Base-by-base conservation (phyloP, 208 protist genomes). In the Trypanosoma rangeli region DNA sequence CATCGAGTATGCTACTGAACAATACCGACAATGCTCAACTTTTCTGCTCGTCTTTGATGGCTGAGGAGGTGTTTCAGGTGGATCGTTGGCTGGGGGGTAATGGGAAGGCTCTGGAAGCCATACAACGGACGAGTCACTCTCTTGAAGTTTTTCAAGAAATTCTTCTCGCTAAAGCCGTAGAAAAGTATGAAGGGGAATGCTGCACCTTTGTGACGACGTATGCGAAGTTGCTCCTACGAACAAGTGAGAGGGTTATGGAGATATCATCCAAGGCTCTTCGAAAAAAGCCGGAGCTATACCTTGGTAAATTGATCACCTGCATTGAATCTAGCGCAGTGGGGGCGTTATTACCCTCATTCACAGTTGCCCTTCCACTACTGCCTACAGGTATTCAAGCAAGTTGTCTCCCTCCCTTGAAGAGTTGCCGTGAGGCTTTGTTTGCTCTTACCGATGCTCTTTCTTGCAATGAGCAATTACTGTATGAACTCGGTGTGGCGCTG, bases 71-170 rank as follows among this genome's bases (percentile, higher is more conserved):
- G 22, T 92, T 78, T 70, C 83, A 87, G 39, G 74, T 92, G 22
- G 83, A 93, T 22, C 76, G 78, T 70, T 80, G 78, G 66, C 56
- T 88, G 20, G 54, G 35, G 9, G 64, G 72, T 33, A 73, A 76
- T 22, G 55, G 77, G 56, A 57, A 68, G 44, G 76, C 73, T 57
- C 61, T 62, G 57, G 64, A 73, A 15, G 54, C 73, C 44, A 76
- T 92, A 26, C 77, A 79, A 57, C 69, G 76, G 29, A 82, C 80
- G 46, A 90, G 80, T 72, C 83, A 74, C 53, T 90, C 79, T 70
- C 79, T 96, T 49, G 83, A 92, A 56, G 84, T 94, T 46, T 80
- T 96, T 64, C 86, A 93, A 65, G 89, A 96, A 72, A 82, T 92
- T 64, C 78, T 96, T 18, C 58, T 87, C 18, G 82, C 82, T 1